Conservation (phyloP, 345 rosid species). For the Tarenaya hassleriana region DNA sequence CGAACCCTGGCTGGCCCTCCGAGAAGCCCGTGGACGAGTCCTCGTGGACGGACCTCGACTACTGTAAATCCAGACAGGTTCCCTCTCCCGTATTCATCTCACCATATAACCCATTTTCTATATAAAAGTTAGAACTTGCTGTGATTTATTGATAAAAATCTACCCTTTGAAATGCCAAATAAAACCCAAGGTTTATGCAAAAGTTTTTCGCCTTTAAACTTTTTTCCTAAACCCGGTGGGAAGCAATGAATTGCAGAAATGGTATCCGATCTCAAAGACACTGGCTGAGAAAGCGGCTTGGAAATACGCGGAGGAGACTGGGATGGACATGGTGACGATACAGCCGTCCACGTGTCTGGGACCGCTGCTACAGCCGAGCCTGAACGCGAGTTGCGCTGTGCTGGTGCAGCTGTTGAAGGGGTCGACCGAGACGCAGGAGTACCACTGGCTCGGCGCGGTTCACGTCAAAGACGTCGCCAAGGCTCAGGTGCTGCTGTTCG, state of each 20-base stretch:
- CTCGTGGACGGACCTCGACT: slow-evolving; percentile 77
- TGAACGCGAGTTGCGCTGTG: slow-evolving; percentile 77
- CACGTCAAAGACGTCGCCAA: slow-evolving; percentile 72
- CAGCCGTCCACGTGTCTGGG: slow-evolving; percentile 78
- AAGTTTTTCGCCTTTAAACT: too few relatives aligned
- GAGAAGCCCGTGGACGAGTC: slow-evolving; percentile 49
- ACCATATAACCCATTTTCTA: too few relatives aligned
- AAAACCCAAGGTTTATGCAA: too few relatives aligned
- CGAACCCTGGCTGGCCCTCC: slow-evolving; percentile 60
- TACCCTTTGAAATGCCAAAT: too few relatives aligned
- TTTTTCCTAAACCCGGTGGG: too few relatives aligned
- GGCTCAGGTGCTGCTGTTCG: slow-evolving; percentile 53
- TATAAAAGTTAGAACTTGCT: too few relatives aligned
- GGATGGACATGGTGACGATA: slow-evolving; percentile 57
- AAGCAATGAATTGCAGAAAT: slow-evolving; percentile 38
- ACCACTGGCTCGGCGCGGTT: slow-evolving; percentile 78
- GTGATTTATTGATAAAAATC: too few relatives aligned
- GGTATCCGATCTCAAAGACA: slow-evolving; percentile 80
- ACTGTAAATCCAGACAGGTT: slow-evolving; percentile 61
- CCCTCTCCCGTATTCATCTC: not conserved
- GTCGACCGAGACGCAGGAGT: slow-evolving; percentile 53
- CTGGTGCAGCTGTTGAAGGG: slow-evolving; percentile 58
- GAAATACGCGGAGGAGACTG: slow-evolving; percentile 59
- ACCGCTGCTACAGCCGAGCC: slow-evolving; percentile 54
- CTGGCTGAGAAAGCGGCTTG: slow-evolving; percentile 78